Percentiles rank a stretch among this genome's conserved stretches.
These are phyloP conservation scores for Cryphonectria parasitica DNA, from an alignment of 2,329 filamentous ascomycete genomes.

Conservation along the genomic window DNA sequence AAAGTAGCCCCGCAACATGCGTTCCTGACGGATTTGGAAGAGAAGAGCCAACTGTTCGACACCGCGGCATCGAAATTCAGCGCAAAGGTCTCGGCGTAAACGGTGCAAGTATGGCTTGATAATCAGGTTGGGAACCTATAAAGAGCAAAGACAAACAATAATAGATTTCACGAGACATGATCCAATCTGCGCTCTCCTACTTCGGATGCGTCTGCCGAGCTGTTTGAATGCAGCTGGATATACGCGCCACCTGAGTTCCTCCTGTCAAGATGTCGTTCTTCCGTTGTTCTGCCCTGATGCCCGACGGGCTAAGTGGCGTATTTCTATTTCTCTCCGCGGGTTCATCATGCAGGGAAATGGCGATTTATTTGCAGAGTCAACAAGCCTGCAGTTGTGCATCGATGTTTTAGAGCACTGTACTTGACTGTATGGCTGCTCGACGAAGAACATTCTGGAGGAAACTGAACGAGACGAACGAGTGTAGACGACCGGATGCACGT, in stretches of 20 bases:
- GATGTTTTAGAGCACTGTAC: neutral
- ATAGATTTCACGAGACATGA: conserved; percentile 22
- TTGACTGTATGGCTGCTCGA: neutral
- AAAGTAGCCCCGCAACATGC: conserved; percentile 68
- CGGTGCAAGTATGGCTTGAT: neutral
- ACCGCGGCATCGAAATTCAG: conserved; percentile 84
- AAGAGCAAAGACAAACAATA: conserved; percentile 6
- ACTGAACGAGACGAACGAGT: neutral
- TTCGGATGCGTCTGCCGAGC: neutral
- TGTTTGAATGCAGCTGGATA: neutral
- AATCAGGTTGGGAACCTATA: conserved; percentile 17
- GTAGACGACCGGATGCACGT: neutral
- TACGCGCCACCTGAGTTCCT: neutral
- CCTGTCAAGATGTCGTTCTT: neutral
- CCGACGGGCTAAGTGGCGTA: neutral
- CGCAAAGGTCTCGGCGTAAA: conserved; percentile 72
- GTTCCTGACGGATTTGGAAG: conserved; percentile 73
- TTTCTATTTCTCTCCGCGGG: neutral
- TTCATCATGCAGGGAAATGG: neutral
- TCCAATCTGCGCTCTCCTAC: neutral
- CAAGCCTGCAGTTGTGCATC: neutral
- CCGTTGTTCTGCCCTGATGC: neutral
- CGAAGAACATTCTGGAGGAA: neutral
- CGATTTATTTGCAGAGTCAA: neutral
- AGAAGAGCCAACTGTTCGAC: conserved; percentile 89